Base-by-base conservation (phyloP, 257 asterid genomes). In the Ilex asprella region DNA sequence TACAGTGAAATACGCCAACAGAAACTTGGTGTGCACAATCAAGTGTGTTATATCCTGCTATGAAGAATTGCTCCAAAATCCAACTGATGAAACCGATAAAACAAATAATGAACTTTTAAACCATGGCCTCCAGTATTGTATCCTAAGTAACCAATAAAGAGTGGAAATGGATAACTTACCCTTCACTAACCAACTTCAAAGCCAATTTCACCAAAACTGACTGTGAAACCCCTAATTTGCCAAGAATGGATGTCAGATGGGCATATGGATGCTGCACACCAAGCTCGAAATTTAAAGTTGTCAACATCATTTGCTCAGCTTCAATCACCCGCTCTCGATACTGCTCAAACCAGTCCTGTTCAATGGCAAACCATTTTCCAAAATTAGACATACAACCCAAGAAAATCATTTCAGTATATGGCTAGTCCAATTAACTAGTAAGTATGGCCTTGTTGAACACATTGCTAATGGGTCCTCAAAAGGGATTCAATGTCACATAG, bases 261-360 rank as follows among this genome's bases (percentile, higher is more conserved):
- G 80, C 88, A 80, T 87, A 89, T 47, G 99, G 99, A 76, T 93
- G 99, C 73, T 89, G 90, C 82, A 93, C 99, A 55, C 71, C 77
- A 59, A 93, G 78, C 87, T 89, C 99, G 77, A 93, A 93, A 70
- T 93, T 89, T 75, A 93, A 80, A 73, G 99, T 89, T 50, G 94
- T 83, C 69, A 93, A 73, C 60, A 93, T 73, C 94, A 87, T 72
- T 65, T 87, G 95, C 74, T 93, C 99, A 47, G 96, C 97, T 76
- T 84, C 97, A 44, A 64, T 79, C 44, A 89, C 78, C 71, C 91
- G 86, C 58, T 89, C 95, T 7, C 97, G 96, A 78, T 87, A 93
- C 71, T 84, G 86, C 75, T 89, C 99, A 75, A 89, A 84, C 97
- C 99, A 93, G 78, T 78, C 95, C 99, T 93, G 84, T 59, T 21